Conservation (phyloP, 1,284 basidiomycete species). For the Thecaphora thlaspeos region DNA sequence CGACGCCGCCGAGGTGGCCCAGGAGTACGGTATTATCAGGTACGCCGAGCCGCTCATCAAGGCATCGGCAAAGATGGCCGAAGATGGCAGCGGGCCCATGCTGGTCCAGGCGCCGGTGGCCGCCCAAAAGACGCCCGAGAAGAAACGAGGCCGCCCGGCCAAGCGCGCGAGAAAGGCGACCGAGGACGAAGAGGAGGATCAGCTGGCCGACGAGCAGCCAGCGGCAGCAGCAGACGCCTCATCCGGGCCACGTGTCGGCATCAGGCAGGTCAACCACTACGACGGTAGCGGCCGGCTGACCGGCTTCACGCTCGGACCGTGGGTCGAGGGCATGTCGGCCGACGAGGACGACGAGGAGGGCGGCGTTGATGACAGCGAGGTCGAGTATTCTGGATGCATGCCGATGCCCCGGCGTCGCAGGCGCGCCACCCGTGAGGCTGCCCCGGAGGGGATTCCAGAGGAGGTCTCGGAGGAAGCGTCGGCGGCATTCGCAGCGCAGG, state of each 20-base stretch:
- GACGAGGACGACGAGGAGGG: not conserved
- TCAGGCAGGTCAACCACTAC: not conserved
- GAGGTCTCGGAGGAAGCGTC: constrained; percentile 3
- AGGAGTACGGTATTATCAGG: constrained; percentile 66
- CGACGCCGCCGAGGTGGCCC: constrained; percentile 69
- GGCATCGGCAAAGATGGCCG: constrained; percentile 71
- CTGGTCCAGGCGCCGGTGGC: constrained; percentile 23
- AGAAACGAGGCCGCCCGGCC: constrained; percentile 2
- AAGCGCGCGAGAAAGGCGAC: constrained; percentile 16
- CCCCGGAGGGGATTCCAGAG: constrained; percentile 1
- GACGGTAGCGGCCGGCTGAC: not conserved
- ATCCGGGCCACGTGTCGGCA: not conserved
- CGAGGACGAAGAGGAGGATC: constrained; percentile 3
- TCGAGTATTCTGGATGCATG: not conserved
- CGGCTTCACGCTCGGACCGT: not conserved
- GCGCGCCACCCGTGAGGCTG: too few species aligned
- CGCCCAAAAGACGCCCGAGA: not conserved
- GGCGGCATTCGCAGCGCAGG: too few species aligned
- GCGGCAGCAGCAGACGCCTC: not conserved
- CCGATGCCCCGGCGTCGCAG: too few species aligned
- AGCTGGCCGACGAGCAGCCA: not conserved
- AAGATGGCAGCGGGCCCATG: constrained; percentile 37
- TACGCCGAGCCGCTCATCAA: constrained; percentile 70
- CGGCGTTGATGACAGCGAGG: not conserved
- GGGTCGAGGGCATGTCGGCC: not conserved